Evolutionary conservation across 768 basidiomycete genomes (phyloP).

Genomic region (Fistulinella prunicolor): DNA sequence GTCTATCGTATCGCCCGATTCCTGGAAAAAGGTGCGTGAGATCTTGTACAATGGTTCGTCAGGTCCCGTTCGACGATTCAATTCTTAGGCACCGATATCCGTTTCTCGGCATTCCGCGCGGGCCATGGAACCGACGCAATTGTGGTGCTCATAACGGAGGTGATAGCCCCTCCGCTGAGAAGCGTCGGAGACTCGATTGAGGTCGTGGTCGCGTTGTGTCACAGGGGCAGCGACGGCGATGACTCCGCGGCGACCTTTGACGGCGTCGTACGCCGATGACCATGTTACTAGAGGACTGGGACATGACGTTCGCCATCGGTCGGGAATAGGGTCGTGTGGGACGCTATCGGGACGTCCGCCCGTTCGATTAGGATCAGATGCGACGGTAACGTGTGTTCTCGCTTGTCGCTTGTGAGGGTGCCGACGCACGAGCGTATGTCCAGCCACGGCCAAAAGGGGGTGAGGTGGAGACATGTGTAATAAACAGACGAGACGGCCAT

Average conservation of each 20-base stretch:
- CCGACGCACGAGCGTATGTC: no score
- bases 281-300: no score
- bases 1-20: no score
- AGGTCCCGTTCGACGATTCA: no score
- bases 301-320: no score
- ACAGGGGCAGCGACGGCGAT: conserved; percentile 89
- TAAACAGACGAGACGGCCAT: neutral
- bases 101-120: neutral
- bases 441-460: neutral
- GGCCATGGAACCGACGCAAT: neutral
- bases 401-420: neutral
- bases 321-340: no score
- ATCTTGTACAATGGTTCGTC: neutral
- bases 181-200: neutral
- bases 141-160: neutral
- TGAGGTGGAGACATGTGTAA: neutral
- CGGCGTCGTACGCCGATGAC: neutral
- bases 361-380: no score
- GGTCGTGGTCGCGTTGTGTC: neutral
- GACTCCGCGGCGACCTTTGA: conserved; percentile 74
- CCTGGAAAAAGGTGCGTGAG: neutral
- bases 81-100: neutral
- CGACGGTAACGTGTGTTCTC: neutral
- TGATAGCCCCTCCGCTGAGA: neutral
- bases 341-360: no score